Evolutionary conservation across 441 rosid genomes (phyloP).

Genomic region (Francoa sonchifolia): DNA sequence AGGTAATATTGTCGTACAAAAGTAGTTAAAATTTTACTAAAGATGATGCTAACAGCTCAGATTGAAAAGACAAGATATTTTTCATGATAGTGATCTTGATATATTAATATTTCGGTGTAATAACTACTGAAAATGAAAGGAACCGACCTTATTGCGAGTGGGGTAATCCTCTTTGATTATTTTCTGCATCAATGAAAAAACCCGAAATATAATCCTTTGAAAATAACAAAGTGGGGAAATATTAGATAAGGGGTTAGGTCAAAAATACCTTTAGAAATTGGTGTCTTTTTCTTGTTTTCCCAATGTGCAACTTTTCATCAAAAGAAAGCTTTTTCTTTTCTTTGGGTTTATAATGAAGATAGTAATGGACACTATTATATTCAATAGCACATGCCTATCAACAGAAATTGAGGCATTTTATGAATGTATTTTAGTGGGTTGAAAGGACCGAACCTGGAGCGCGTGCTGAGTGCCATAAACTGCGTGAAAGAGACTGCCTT

Average conservation of each 20-base stretch:
- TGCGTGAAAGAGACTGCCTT: slow-evolving; percentile 10
- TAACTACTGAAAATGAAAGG: slow-evolving; percentile 15
- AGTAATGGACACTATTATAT: slow-evolving; percentile 13
- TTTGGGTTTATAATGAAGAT: not conserved
- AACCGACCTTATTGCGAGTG: not conserved
- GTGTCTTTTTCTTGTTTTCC: slow-evolving; percentile 18
- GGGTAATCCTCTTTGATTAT: slow-evolving; percentile 1
- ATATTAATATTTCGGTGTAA: slow-evolving; percentile 18
- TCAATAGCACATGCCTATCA: slow-evolving; percentile 19
- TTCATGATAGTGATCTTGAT: no score
- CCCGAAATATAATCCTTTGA: no score
- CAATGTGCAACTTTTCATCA: slow-evolving; percentile 25
- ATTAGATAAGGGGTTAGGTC: slow-evolving; percentile 19
- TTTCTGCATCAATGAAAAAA: not conserved
- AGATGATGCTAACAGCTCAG: slow-evolving; percentile 3
- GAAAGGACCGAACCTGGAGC: slow-evolving; percentile 8
- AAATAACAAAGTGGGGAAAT: slow-evolving; percentile 14
- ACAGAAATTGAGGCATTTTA: not conserved
- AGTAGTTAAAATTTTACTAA: slow-evolving; percentile 13
- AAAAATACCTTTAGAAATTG: slow-evolving; percentile 20
- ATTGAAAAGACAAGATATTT: slow-evolving; percentile 9
- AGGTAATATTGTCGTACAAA: no score
- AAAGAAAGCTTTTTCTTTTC: slow-evolving; percentile 10
- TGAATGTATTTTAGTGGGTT: slow-evolving; percentile 1
- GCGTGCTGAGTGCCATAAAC: slow-evolving; percentile 21